Conservation (phyloP, 2,329 filamentous ascomycete species). For the Exophiala viscosa region DNA sequence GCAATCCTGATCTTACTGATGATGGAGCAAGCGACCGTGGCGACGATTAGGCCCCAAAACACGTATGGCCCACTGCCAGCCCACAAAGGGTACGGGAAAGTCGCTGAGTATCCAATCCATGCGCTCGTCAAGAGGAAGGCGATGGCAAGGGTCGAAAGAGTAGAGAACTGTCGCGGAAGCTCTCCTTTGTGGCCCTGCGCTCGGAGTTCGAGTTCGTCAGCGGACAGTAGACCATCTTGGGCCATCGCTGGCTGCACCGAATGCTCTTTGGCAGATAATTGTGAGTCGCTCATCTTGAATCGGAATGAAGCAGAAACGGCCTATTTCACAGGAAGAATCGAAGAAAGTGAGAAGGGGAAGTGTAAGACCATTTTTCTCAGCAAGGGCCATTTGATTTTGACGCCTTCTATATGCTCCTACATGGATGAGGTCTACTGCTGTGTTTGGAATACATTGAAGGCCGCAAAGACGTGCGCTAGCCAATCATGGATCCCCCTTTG, state of each 20-base stretch:
- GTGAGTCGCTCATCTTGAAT: constrained; percentile 8
- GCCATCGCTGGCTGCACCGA: constrained; percentile 1
- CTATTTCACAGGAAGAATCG: background rate
- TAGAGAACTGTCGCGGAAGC: constrained; percentile 26
- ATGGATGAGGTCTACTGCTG: background rate
- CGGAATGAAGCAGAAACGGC: background rate
- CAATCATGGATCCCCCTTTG: constrained; percentile 1
- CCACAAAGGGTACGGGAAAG: constrained; percentile 24
- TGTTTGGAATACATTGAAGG: constrained; percentile 1
- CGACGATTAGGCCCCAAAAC: constrained; percentile 29
- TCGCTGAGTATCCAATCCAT: constrained; percentile 32
- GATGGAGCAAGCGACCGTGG: constrained; percentile 24
- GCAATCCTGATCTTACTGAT: constrained; percentile 18
- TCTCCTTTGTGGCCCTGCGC: constrained; percentile 14
- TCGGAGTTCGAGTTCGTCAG: constrained; percentile 11
- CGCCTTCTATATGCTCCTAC: constrained; percentile 3
- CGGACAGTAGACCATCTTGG: constrained; percentile 6
- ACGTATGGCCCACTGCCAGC: constrained; percentile 29
- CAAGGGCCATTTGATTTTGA: background rate
- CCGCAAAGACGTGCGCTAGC: background rate
- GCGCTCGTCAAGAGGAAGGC: constrained; percentile 34
- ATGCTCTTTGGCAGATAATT: constrained; percentile 1
- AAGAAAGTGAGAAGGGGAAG: background rate
- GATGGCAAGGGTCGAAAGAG: constrained; percentile 28
- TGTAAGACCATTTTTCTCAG: background rate